Conservation (phyloP, 768 basidiomycete species). For the Lentinula sp. region DNA sequence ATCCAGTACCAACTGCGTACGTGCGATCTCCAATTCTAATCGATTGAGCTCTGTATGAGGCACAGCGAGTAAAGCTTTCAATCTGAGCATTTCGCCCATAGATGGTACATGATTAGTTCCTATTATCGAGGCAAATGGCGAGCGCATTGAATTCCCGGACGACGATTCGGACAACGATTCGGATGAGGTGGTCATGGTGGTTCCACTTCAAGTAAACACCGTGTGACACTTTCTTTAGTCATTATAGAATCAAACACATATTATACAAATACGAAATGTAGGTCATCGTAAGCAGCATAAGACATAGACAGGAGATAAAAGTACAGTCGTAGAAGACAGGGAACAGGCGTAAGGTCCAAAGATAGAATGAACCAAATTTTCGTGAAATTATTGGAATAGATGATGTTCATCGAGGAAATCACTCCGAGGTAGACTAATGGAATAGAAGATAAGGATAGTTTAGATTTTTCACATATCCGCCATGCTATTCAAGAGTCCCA, state of each 20-base stretch:
- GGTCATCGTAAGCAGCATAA: not conserved
- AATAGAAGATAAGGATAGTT: not conserved
- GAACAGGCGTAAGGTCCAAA: not conserved
- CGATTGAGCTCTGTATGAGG: not conserved
- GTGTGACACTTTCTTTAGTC: too few relatives aligned
- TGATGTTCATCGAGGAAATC: not conserved
- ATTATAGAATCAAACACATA: not conserved
- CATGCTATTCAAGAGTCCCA: constrained; percentile 48
- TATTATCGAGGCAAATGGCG: not conserved
- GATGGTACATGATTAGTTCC: constrained; percentile 3
- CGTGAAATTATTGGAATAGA: not conserved
- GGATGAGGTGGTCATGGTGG: not conserved
- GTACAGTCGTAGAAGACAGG: not conserved
- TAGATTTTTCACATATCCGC: constrained; percentile 31
- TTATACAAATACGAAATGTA: not conserved
- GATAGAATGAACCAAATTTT: not conserved
- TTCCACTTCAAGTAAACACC: not conserved
- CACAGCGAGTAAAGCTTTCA: not conserved
- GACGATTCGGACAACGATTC: too few relatives aligned
- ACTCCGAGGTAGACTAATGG: not conserved
- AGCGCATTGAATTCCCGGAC: not conserved
- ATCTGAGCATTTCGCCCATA: not conserved
- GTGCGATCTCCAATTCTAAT: not conserved
- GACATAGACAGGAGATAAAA: not conserved
- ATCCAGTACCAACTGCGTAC: too few relatives aligned